Conservation (phyloP, 441 rosid genomes). For the Heliophila coronopifolia region DNA sequence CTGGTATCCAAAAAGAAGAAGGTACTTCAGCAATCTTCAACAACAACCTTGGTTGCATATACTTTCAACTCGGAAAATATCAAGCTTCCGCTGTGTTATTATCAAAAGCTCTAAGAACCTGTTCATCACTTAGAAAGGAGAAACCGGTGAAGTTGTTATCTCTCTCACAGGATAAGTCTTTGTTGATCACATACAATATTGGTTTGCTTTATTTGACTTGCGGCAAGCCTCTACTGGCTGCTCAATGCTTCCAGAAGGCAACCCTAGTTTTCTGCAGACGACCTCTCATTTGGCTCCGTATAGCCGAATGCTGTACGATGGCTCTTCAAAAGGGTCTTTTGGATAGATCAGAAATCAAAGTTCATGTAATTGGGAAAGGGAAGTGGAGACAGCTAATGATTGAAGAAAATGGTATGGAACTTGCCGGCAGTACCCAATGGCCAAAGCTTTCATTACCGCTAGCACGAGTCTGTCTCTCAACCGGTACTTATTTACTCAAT, state of each 20-base stretch:
- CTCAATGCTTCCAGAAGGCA: slow-evolving; percentile 79
- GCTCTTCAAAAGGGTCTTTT: slow-evolving; percentile 72
- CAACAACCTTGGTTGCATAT: slow-evolving; percentile 96
- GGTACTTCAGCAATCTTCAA: slow-evolving; percentile 66
- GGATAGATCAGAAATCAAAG: slow-evolving; percentile 49
- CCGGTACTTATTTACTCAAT: slow-evolving; percentile 63
- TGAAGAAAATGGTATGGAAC: slow-evolving; percentile 43
- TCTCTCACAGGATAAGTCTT: slow-evolving; percentile 82
- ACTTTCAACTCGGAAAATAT: slow-evolving; percentile 63
- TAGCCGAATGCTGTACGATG: slow-evolving; percentile 90
- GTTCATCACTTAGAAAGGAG: slow-evolving; percentile 64
- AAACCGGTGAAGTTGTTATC: slow-evolving; percentile 56
- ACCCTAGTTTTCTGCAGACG: slow-evolving; percentile 52
- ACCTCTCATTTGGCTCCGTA: slow-evolving; percentile 86
- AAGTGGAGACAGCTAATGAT: slow-evolving; percentile 78
- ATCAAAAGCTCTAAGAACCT: slow-evolving; percentile 60
- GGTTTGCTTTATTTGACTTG: slow-evolving; percentile 79
- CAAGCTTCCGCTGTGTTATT: slow-evolving; percentile 62
- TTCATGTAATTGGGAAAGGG: slow-evolving; percentile 76
- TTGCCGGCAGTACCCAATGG: slow-evolving; percentile 39
- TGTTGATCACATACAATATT: slow-evolving; percentile 69
- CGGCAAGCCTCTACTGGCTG: slow-evolving; percentile 83
- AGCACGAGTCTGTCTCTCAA: slow-evolving; percentile 73
- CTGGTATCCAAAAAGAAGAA: slow-evolving; percentile 54
- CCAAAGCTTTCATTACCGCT: slow-evolving; percentile 66